These are phyloP conservation scores for Dispira simplex DNA, from an alignment of 192 early-diverging fungal species.

Conservation along the genomic window DNA sequence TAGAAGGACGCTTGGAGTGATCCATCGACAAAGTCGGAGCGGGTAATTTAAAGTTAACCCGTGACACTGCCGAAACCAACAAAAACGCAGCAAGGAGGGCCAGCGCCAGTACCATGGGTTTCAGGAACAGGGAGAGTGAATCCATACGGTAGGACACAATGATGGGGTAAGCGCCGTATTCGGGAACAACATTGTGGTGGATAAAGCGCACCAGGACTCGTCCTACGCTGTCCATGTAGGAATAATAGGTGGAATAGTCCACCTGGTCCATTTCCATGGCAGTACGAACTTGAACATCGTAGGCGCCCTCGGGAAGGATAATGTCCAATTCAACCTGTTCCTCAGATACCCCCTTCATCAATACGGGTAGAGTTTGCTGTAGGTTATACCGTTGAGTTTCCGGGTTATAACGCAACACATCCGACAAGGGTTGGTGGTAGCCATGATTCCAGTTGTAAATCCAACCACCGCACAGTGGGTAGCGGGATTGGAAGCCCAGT, in stretches of 20 bases:
- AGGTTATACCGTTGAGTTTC: conserved; percentile 36
- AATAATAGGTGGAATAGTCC: conserved; percentile 35
- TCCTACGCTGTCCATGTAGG: conserved; percentile 88
- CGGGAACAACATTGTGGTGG: conserved; percentile 58
- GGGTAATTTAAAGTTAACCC: conserved; percentile 36
- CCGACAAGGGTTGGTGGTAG: conserved; percentile 58
- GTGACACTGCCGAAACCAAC: conserved; percentile 32
- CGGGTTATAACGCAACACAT: conserved; percentile 40
- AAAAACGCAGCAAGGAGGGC: conserved; percentile 38
- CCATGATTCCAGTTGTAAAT: conserved; percentile 91
- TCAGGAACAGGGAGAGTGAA: conserved; percentile 29
- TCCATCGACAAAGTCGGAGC: too few species aligned
- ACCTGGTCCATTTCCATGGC: conserved; percentile 45
- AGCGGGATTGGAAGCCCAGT: conserved; percentile 76
- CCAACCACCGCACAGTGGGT: conserved; percentile 95
- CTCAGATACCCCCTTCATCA: conserved; percentile 43
- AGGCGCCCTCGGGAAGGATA: conserved; percentile 84
- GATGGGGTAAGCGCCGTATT: conserved; percentile 32
- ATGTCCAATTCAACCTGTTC: conserved; percentile 50
- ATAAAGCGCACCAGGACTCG: conserved; percentile 57
- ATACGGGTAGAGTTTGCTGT: conserved; percentile 51
- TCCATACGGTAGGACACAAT: conserved; percentile 38
- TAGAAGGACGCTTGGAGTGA: too few species aligned
- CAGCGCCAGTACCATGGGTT: conserved; percentile 38
- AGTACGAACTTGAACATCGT: conserved; percentile 42